phyloP scores from a whole-genome alignment of 169 alveolate genomes.

The Cystoisospora suis region DNA sequence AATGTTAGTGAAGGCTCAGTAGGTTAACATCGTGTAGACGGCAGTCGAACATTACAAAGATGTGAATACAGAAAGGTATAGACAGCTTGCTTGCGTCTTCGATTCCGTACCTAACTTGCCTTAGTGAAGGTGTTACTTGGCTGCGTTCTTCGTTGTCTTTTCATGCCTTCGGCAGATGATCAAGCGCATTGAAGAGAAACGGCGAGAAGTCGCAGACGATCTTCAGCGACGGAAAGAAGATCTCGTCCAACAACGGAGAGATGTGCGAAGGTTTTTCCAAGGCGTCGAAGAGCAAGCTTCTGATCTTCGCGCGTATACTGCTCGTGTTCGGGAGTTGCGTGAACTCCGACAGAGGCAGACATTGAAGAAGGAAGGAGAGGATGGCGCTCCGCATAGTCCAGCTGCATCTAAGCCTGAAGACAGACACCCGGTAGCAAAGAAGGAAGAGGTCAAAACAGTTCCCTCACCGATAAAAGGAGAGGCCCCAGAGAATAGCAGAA shows the following conservation, averaged over 20 bases:
- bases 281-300: slow-evolving; percentile 2
- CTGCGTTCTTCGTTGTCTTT: neutral
- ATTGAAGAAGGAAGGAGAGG: neutral
- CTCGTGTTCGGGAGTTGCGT: neutral
- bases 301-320: neutral
- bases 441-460: neutral
- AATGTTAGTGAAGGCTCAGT: no score
- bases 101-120: no score
- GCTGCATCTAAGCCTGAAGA: no score
- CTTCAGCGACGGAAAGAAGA: neutral
- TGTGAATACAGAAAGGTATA: no score
- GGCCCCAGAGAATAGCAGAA: neutral
- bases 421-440: neutral
- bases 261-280: neutral
- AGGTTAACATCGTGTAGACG: no score
- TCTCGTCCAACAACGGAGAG: neutral
- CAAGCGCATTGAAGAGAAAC: neutral
- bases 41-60: no score
- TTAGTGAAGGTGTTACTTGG: neutral
- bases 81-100: no score
- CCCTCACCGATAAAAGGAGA: neutral
- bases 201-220: slow-evolving; percentile 11
- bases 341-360: neutral
- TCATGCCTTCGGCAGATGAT: neutral
- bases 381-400: no score